These are phyloP conservation scores for Acorus calamus DNA, from an alignment of 106 monocot genomes.

Conservation along the genomic window DNA sequence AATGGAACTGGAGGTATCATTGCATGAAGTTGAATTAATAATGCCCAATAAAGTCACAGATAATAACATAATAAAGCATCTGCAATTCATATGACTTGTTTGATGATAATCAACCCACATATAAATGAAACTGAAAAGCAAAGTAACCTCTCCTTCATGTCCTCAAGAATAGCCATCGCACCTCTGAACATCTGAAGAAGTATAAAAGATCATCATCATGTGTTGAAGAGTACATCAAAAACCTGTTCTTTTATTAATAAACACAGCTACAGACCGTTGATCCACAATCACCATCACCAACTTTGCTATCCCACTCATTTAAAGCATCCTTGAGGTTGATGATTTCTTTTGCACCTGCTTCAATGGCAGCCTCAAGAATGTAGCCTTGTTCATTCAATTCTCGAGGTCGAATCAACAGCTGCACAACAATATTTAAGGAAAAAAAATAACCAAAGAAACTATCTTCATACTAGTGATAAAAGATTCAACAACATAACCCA, in stretches of 20 bases:
- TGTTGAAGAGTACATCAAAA: background rate
- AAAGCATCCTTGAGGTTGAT: constrained; percentile 48
- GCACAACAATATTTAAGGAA: constrained; percentile 1
- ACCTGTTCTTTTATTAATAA: too few species aligned
- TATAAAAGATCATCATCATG: too few species aligned
- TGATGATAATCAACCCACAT: background rate
- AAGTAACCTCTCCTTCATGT: constrained; percentile 49
- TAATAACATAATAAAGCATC: too few species aligned
- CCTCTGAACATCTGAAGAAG: constrained; percentile 87
- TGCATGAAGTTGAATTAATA: too few species aligned
- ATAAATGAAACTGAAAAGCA: background rate
- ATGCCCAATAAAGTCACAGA: too few species aligned
- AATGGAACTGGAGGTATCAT: too few species aligned
- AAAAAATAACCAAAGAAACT: background rate
- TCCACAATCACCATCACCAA: constrained; percentile 96
- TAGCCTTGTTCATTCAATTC: constrained; percentile 59
- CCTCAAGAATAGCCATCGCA: constrained; percentile 79
- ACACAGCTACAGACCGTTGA: constrained; percentile 31
- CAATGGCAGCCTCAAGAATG: constrained; percentile 65
- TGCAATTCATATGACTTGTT: too few species aligned
- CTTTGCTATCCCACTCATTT: constrained; percentile 94
- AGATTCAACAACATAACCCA: background rate
- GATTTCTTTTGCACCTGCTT: constrained; percentile 70
- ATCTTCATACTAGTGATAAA: too few species aligned
- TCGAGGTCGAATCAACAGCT: constrained; percentile 32